Evolutionary conservation across 805 yeast species (phyloP), one percentile per base, ranked within the genome.

Genomic region (Ogataea wickerhamii): DNA sequence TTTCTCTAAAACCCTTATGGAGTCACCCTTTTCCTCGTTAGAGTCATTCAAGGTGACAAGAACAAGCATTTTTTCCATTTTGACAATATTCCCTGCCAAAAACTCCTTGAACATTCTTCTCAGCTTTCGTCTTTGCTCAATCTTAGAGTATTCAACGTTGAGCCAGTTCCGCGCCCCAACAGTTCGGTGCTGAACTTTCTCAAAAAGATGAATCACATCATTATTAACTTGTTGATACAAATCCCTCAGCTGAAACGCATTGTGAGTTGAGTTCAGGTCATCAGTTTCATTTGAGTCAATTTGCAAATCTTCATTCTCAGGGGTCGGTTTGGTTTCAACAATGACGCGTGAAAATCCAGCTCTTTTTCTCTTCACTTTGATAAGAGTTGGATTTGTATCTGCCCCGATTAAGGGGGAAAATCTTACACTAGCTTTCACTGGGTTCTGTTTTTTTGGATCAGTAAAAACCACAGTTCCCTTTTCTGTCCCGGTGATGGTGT

Each of bases 21-120:
- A 76, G 18, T 68, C 66, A 1, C 36, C 44, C 2, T 34, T 24
- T 2, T 40, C 39, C 3, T 70, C 63, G 40, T 76, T 37, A 14
- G 36, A 33, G 18, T 47, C 49, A 6, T 34, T 80, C 13, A 79
- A 71, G 62, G 79, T 63, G 1, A 59, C 60, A 30, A 54, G 39
- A 0, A 86, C 86, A 14, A 89, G 63, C 77, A 85, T 78, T 51
- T 73, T 78, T 41, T 83, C 89, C 44, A 74, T 61, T 41, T 77
- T 73, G 4, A 88, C 64, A 11, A 86, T 70, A 37, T 81, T 82
- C 3, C 94, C 95, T 1, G 62, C 64, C 13, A 63, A 46, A 42
- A 65, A 70, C 10, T 49, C 51, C 19, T 54, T 53, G 30, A 68
- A 58, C 38, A 66, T 34, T 36, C 47, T 50, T 38, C 49, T 49